Percentiles rank a stretch among this genome's conserved stretches.
Conservation (phyloP, 768 basidiomycete genomes). For the Pleurotus platypus region DNA sequence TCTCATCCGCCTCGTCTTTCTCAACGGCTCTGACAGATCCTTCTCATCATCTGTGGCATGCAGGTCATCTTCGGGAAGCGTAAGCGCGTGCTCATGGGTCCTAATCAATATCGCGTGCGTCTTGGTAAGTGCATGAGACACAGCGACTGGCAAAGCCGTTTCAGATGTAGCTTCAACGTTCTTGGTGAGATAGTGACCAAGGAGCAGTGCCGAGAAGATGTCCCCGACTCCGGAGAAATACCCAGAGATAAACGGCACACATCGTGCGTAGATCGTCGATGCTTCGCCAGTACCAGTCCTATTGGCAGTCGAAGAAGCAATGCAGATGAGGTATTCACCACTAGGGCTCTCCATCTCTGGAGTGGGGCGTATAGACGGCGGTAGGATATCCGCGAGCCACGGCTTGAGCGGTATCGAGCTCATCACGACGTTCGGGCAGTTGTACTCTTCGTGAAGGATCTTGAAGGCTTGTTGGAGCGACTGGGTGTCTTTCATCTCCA, state of each 20-base stretch:
- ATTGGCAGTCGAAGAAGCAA: conserved; percentile 54
- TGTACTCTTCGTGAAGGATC: conserved; percentile 72
- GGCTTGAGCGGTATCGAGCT: conserved; percentile 75
- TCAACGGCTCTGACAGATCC: conserved; percentile 59
- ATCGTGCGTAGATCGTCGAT: conserved; percentile 61
- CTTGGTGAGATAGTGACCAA: conserved; percentile 65
- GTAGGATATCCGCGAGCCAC: conserved; percentile 58
- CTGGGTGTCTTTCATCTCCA: conserved; percentile 57
- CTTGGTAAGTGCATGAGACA: conserved; percentile 65
- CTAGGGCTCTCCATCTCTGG: conserved; percentile 9
- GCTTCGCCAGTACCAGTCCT: conserved; percentile 11
- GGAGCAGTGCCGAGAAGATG: conserved; percentile 88
- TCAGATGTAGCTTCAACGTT: conserved; percentile 5
- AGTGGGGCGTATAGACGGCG: conserved; percentile 36
- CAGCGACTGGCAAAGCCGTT: conserved; percentile 50
- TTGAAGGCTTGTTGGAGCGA: conserved; percentile 68
- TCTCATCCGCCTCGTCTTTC: conserved; percentile 72
- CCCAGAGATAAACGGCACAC: conserved; percentile 76
- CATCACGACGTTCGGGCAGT: conserved; percentile 85
- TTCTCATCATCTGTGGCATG: conserved; percentile 73
- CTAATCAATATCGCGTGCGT: conserved; percentile 68
- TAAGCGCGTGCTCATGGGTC: conserved; percentile 55
- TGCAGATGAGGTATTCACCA: conserved; percentile 66
- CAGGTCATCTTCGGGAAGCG: conserved; percentile 57
- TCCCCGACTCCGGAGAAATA: conserved; percentile 98